Base-by-base conservation (phyloP, 805 yeast species). In the Metschnikowia borealis region DNA sequence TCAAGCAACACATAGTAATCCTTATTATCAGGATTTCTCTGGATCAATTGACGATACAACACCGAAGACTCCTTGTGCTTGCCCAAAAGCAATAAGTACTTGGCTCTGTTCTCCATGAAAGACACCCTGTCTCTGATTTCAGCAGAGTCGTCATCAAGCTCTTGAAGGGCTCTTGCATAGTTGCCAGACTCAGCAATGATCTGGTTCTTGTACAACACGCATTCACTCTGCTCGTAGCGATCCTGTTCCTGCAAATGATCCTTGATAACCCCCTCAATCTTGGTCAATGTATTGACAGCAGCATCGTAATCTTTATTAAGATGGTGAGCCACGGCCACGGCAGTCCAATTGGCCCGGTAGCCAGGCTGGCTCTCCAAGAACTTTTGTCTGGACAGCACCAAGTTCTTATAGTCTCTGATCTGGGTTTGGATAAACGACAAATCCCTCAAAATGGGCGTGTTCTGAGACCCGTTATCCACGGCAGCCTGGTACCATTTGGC, bases 291-390 rank as follows among this genome's bases (percentile, higher is more conserved):
- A 49, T 79, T 79, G 49, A 84, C 84, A 6, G 96, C 92, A 21
- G 80, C 81, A 35, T 71, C 73, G 61, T 75, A 79, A 61, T 90
- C 88, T 23, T 80, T 78, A 64, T 80, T 81, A 63, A 91, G 73
- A 65, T 87, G 88, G 63, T 86, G 89, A 1, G 97, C 96, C 39
- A 89, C 77, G 1, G 96, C 96, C 46, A 87, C 75, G 0, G 85
- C 84, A 1, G 96, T 87, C 96, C 97, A 91, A 63, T 89, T 87
- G 54, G 92, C 90, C 56, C 97, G 79, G 64, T 82, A 87, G 0
- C 96, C 96, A 10, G 94, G 83, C 58, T 80, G 84, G 23, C 79
- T 77, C 59, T 85, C 87, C 66, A 94, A 76, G 60, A 82, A 83
- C 36, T 76, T 74, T 52, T 80, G 82, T 59, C 97, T 79, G 1